Evolutionary conservation across 2,329 filamentous ascomycete genomes (phyloP).

Genomic region (Stylonectria norvegica): DNA sequence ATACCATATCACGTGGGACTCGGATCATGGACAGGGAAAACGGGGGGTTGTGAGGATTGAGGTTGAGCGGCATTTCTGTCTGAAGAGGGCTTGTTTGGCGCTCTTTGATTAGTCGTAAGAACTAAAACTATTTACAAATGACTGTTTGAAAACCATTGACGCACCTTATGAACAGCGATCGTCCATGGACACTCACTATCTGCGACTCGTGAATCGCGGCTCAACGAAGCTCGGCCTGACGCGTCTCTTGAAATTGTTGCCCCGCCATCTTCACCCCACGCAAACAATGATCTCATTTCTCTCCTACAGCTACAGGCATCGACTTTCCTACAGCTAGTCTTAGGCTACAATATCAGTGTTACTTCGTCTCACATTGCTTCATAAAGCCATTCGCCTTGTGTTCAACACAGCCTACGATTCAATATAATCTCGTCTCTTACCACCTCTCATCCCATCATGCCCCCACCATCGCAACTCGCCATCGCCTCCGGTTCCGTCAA

Average conservation of each 20-base stretch:
- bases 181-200: no score
- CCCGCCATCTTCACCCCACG: conserved; percentile 27
- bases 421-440: neutral
- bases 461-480: conserved; percentile 69
- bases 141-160: no score
- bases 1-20: conserved; percentile 36
- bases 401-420: no score
- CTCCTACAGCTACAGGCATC: conserved; percentile 19
- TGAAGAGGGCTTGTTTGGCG: conserved; percentile 14
- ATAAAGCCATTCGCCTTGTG: no score
- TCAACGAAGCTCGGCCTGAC: no score
- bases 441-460: conserved; percentile 52
- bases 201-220: no score
- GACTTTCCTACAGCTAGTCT: conserved; percentile 9
- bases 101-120: conserved; percentile 11
- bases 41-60: conserved; percentile 10
- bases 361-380: no score
- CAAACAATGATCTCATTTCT: conserved; percentile 29
- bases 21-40: conserved; percentile 26
- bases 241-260: conserved; percentile 11
- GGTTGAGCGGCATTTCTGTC: conserved; percentile 13
- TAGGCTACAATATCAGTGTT: no score
- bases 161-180: no score
- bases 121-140: conserved; percentile 7
- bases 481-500: conserved; percentile 77